A percentile compares a stretch with the other conserved stretches of the same genome.
Conservation (phyloP, 257 asterid genomes). For the Haberlea rhodopensis region DNA sequence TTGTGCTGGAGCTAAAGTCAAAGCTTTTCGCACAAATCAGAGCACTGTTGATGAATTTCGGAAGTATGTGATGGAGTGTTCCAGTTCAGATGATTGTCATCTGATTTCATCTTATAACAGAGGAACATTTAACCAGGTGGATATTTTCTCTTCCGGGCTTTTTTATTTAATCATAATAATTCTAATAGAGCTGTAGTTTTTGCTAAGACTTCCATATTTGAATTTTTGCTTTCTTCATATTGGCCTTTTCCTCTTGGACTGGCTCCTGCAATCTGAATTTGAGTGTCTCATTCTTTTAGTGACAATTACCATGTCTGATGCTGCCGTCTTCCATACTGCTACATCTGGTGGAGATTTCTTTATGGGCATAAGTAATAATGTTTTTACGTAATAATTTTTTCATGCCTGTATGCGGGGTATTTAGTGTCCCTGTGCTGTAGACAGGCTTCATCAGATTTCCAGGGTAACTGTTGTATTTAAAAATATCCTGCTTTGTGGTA, state of each 20-base stretch:
- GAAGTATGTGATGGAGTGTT: conserved; percentile 68
- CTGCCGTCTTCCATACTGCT: not conserved
- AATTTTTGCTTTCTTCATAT: not conserved
- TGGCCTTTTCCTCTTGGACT: not conserved
- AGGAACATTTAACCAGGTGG: conserved; percentile 77
- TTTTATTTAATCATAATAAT: conserved; percentile 7
- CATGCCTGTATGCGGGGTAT: not conserved
- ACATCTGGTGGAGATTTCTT: not conserved
- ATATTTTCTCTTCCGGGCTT: not conserved
- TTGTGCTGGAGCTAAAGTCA: conserved; percentile 96
- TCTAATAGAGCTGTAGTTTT: conserved; percentile 14
- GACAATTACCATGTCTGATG: not conserved
- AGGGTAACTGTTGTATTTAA: not conserved
- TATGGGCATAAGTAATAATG: not conserved
- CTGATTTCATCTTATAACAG: conserved; percentile 88
- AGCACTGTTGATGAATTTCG: conserved; percentile 87
- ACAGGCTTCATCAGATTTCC: not conserved
- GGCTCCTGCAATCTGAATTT: not conserved
- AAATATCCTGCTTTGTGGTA: not conserved
- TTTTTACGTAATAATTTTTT: not conserved
- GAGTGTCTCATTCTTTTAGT: not conserved
- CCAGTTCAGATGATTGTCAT: conserved; percentile 79
- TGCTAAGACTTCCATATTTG: not conserved
- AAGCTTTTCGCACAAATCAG: conserved; percentile 85
- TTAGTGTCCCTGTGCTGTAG: not conserved